Evolutionary conservation across 2,329 filamentous ascomycete species (phyloP), one percentile per base, ranked within the genome.

Genomic region (Phaeomoniella chlamydospora): DNA sequence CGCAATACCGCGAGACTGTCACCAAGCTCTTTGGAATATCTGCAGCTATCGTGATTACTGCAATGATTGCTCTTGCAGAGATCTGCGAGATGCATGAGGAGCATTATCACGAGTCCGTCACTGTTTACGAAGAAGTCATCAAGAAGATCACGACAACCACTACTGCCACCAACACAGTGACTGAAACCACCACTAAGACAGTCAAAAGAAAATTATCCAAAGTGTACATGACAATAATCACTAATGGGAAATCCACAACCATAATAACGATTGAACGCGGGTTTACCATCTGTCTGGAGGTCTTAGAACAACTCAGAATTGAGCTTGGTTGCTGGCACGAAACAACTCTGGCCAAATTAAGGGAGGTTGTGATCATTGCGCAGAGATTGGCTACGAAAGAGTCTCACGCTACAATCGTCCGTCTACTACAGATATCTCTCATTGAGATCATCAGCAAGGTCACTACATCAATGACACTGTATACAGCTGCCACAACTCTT

Each of bases 131-230:
- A 38, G 54, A 65, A 39, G 52, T 66, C 11, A 52, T 68, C 36
- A 61, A 56, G 39, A 52, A 43, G 33, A 34, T 17, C 46, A 54
- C 34, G 36, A 54, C 49, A 38, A 63, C 42, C 41, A 58, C 58
- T 31, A 51, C 55, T 1, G 53, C 49, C 0, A 44, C 50, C 10
- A 55, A 49, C 0, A 48, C 53, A 37, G 56, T 44, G 2, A 36
- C 39, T 45, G 35, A 50, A 35, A 55, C 51, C 0, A 47, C 59
- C 37, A 56, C 54, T 0, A 55, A 56, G 14, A 64, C 56, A 0
- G 58, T 69, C 43, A 70, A 67, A 49, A 67, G 61, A 42, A 60
- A 64, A 5, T 52, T 70, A 15, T 64, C 67, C 2, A 62, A 58
- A 46, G 45, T 70, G 13, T 69, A 69, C 36, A 45, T 63, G 26